phyloP scores from a whole-genome alignment of 2,329 filamentous ascomycete genomes.

The Sporothrix variecibatus region DNA sequence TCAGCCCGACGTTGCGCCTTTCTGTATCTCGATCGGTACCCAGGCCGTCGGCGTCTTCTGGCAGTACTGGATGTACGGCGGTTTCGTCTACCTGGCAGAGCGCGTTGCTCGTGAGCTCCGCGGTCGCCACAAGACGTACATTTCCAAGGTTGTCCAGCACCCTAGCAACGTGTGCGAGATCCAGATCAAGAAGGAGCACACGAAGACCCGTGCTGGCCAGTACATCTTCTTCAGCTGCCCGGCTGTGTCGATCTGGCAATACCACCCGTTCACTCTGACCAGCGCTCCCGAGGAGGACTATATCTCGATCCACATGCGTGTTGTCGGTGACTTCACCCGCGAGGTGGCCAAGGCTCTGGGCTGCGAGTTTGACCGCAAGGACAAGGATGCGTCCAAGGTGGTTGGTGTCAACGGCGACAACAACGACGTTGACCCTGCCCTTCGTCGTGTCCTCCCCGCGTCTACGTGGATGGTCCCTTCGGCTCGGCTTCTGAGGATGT shows the following conservation, averaged over 20 bases:
- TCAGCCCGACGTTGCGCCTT: constrained; percentile 77
- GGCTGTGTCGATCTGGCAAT: constrained; percentile 83
- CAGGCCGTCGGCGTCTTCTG: constrained; percentile 76
- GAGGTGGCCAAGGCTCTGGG: constrained; percentile 69
- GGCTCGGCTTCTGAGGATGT: constrained; percentile 85
- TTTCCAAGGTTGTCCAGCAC: constrained; percentile 87
- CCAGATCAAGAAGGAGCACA: constrained; percentile 88
- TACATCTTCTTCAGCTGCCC: constrained; percentile 91
- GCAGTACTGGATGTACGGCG: constrained; percentile 86
- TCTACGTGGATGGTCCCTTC: constrained; percentile 84
- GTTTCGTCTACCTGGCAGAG: constrained; percentile 78
- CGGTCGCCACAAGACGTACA: constrained; percentile 79
- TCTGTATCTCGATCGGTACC: constrained; percentile 68
- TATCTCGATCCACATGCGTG: constrained; percentile 82
- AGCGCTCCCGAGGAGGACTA: constrained; percentile 88
- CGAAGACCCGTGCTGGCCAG: constrained; percentile 77
- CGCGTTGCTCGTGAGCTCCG: constrained; percentile 75
- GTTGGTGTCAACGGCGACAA: constrained; percentile 66
- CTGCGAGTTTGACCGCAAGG: constrained; percentile 68
- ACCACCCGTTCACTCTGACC: constrained; percentile 84
- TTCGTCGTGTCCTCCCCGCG: constrained; percentile 71
- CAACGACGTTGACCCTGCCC: constrained; percentile 65
- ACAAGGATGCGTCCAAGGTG: constrained; percentile 62
- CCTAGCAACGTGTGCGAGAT: constrained; percentile 88
- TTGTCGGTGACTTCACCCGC: constrained; percentile 80